Conservation (phyloP, 495 filamentous ascomycete genomes). For the Xylaria palmicola region DNA sequence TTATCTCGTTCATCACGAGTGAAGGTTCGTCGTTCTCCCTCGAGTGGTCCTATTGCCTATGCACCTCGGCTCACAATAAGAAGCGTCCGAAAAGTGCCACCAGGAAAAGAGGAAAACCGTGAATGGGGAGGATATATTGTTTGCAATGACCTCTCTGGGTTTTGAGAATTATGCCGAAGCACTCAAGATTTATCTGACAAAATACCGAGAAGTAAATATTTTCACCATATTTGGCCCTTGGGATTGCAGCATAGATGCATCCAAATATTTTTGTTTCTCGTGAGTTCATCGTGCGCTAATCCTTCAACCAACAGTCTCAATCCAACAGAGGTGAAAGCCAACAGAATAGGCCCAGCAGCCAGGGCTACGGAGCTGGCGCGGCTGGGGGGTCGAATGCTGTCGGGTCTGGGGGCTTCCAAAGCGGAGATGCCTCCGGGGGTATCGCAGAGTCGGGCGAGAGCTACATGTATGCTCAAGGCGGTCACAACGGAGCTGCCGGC, state of each 20-base stretch:
- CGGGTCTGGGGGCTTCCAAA: constrained; percentile 49
- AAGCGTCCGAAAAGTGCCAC: constrained; percentile 98
- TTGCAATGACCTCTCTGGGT: constrained; percentile 97
- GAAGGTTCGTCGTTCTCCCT: constrained; percentile 71
- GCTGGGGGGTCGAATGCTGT: constrained; percentile 46
- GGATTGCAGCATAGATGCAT: not conserved
- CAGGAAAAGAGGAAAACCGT: constrained; percentile 99
- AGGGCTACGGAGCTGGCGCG: constrained; percentile 60
- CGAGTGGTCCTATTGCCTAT: constrained; percentile 15
- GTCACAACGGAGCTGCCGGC: constrained; percentile 68
- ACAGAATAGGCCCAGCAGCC: constrained; percentile 67
- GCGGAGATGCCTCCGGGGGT: constrained; percentile 57
- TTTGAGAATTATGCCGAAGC: constrained; percentile 99
- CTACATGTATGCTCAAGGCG: constrained; percentile 62
- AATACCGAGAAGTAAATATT: constrained; percentile 93
- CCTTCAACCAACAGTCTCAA: constrained; percentile 59
- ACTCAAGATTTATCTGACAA: constrained; percentile 94
- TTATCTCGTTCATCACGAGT: constrained; percentile 99
- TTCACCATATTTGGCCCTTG: constrained; percentile 16
- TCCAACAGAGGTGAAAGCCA: constrained; percentile 70
- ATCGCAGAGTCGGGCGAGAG: constrained; percentile 63
- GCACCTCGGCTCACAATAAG: constrained; percentile 28
- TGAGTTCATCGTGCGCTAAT: constrained; percentile 29
- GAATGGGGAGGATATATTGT: constrained; percentile 97
- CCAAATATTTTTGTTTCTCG: not conserved